phyloP scores from a whole-genome alignment of 108 stramenopile species.

The Nannochloropsis gaditana region DNA sequence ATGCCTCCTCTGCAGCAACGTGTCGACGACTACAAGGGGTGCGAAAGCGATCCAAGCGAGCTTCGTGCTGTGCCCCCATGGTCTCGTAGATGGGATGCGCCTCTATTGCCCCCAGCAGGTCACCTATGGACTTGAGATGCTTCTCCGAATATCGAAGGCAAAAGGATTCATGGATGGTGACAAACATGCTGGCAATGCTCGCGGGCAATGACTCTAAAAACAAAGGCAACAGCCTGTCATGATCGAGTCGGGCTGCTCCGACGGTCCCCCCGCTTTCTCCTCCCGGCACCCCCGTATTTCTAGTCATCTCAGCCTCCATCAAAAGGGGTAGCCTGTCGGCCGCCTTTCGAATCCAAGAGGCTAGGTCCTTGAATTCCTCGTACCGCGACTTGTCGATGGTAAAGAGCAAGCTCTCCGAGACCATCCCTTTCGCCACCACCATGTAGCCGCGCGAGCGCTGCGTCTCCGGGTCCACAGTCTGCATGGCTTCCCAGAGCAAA shows the following conservation, averaged over 20 bases:
- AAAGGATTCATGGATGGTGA: not conserved
- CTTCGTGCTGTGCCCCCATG: constrained; percentile 16
- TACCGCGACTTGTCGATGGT: constrained; percentile 19
- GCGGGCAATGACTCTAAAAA: not conserved
- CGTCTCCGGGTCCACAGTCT: constrained; percentile 67
- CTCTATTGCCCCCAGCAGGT: not conserved
- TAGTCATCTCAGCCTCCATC: not conserved
- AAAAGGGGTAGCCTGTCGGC: not conserved
- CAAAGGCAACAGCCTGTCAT: not conserved
- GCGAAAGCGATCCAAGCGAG: not conserved
- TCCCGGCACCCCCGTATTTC: not conserved
- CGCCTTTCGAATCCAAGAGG: not conserved
- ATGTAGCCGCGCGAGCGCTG: constrained; percentile 74
- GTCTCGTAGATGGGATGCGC: constrained; percentile 13
- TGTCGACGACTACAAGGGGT: not conserved
- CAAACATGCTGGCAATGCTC: constrained; percentile 6
- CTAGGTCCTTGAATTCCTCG: constrained; percentile 29
- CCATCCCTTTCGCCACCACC: constrained; percentile 51
- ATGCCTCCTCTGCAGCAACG: not conserved
- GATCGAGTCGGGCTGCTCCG: not conserved
- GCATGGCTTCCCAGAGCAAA: constrained; percentile 62
- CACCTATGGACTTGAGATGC: constrained; percentile 1
- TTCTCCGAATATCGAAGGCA: not conserved
- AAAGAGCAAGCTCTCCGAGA: constrained; percentile 26
- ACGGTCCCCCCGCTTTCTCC: not conserved